Evolutionary conservation across 352 stramenopile genomes (phyloP).

Genomic region (Phytophthora constricta): DNA sequence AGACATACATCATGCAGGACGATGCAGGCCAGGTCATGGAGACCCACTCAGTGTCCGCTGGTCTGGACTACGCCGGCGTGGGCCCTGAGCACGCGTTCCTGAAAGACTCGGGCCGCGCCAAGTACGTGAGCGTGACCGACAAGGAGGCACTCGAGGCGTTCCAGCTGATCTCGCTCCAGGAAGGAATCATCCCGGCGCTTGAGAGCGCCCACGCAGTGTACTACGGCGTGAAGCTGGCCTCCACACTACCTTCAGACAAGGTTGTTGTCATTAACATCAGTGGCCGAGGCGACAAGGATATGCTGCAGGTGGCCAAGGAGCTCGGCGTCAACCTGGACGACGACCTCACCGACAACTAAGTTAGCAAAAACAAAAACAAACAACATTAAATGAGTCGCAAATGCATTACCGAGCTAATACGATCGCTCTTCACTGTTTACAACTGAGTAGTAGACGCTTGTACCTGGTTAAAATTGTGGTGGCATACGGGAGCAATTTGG

Average conservation of each 20-base stretch:
- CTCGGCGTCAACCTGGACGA: slow-evolving; percentile 93
- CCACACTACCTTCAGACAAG: slow-evolving; percentile 87
- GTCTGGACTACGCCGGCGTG: slow-evolving; percentile 98
- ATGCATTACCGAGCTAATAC: slow-evolving; percentile 32
- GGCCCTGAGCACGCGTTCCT: slow-evolving; percentile 97
- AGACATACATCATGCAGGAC: slow-evolving; percentile 98
- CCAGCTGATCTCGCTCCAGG: slow-evolving; percentile 94
- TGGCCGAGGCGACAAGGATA: slow-evolving; percentile 99
- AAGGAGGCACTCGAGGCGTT: slow-evolving; percentile 97
- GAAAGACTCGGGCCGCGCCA: slow-evolving; percentile 95
- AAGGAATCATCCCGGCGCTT: slow-evolving; percentile 98
- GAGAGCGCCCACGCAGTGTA: slow-evolving; percentile 97
- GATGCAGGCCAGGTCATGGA: slow-evolving; percentile 94
- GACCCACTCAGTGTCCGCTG: slow-evolving; percentile 96
- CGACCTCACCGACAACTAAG: slow-evolving; percentile 78
- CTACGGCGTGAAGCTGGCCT: slow-evolving; percentile 93
- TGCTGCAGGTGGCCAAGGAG: slow-evolving; percentile 97
- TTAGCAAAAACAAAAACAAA: neutral
- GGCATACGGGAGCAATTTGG: neutral
- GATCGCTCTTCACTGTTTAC: slow-evolving; percentile 16
- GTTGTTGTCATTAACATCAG: slow-evolving; percentile 98
- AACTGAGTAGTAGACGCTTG: slow-evolving; percentile 4
- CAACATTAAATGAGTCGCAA: slow-evolving; percentile 15
- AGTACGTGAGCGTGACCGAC: slow-evolving; percentile 97
- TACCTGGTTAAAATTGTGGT: slow-evolving; percentile 25